A percentile compares a stretch with the other conserved stretches of the same genome.
phyloP scores from a whole-genome alignment of 2,329 filamentous ascomycete genomes.

The Botryotinia convoluta region DNA sequence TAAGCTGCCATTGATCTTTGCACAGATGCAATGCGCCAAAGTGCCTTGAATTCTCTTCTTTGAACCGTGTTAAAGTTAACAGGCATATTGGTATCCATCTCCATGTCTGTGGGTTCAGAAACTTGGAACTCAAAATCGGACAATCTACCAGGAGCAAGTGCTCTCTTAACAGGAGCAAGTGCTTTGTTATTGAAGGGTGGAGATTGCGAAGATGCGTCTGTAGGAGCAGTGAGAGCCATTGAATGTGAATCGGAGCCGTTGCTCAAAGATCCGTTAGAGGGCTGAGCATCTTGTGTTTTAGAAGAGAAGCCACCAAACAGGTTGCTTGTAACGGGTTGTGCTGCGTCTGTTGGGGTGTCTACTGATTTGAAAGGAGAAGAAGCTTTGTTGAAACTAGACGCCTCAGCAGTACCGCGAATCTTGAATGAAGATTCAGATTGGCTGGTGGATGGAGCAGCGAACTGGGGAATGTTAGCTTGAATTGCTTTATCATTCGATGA shows the following conservation, averaged over 20 bases:
- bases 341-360: conserved; percentile 23
- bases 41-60: conserved; percentile 30
- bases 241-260: neutral
- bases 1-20: conserved; percentile 33
- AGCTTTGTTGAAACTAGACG: neutral
- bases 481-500: neutral
- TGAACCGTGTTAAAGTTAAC: conserved; percentile 27
- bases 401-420: conserved; percentile 10
- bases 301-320: conserved; percentile 24
- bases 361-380: conserved; percentile 26
- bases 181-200: neutral
- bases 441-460: neutral
- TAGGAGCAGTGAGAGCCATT: neutral
- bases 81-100: conserved; percentile 29
- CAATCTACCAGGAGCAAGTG: conserved; percentile 14
- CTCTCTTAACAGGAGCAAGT: neutral
- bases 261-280: conserved; percentile 1
- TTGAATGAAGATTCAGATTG: conserved; percentile 1
- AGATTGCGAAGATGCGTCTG: conserved; percentile 7
- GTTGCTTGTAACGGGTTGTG: conserved; percentile 24
- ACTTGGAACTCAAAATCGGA: conserved; percentile 18
- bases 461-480: neutral
- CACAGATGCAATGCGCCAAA: conserved; percentile 35
- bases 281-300: neutral
- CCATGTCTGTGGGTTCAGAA: conserved; percentile 27